These are phyloP conservation scores for Discostella stelligeroides DNA, from an alignment of 108 stramenopile genomes.

Conservation along the genomic window DNA sequence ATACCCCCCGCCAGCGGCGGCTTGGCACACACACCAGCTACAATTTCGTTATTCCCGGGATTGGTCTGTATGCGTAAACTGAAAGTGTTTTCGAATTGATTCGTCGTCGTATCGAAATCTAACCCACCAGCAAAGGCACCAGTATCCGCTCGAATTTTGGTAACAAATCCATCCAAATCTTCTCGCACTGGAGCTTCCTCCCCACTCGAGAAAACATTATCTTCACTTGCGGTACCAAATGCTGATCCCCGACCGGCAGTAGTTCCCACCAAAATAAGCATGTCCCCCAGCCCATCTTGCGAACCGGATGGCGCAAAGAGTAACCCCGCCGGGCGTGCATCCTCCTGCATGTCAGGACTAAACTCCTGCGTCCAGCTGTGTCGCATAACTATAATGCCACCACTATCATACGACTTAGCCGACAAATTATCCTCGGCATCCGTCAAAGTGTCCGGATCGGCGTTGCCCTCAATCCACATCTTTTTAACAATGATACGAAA, in stretches of 20 bases:
- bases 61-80: constrained; percentile 28
- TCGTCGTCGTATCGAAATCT: constrained; percentile 30
- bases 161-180: constrained; percentile 55
- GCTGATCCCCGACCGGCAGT: constrained; percentile 42
- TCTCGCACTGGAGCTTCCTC: constrained; percentile 22
- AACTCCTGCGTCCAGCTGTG: constrained; percentile 41
- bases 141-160: constrained; percentile 43
- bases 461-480: constrained; percentile 31
- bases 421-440: constrained; percentile 27
- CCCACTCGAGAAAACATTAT: neutral
- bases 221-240: constrained; percentile 34
- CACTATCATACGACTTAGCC: constrained; percentile 17
- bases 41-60: constrained; percentile 35
- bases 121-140: constrained; percentile 36
- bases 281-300: constrained; percentile 17
- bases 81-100: constrained; percentile 31
- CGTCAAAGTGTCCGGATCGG: constrained; percentile 8
- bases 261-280: constrained; percentile 47
- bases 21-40: constrained; percentile 39
- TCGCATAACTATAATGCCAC: constrained; percentile 21
- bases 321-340: constrained; percentile 40
- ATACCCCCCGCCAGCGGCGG: constrained; percentile 28
- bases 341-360: constrained; percentile 38
- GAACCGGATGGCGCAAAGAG: constrained; percentile 42
- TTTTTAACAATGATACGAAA: constrained; percentile 40